These are phyloP conservation scores for Globisporangium viniferum DNA, from an alignment of 352 stramenopile genomes.

Conservation along the genomic window DNA sequence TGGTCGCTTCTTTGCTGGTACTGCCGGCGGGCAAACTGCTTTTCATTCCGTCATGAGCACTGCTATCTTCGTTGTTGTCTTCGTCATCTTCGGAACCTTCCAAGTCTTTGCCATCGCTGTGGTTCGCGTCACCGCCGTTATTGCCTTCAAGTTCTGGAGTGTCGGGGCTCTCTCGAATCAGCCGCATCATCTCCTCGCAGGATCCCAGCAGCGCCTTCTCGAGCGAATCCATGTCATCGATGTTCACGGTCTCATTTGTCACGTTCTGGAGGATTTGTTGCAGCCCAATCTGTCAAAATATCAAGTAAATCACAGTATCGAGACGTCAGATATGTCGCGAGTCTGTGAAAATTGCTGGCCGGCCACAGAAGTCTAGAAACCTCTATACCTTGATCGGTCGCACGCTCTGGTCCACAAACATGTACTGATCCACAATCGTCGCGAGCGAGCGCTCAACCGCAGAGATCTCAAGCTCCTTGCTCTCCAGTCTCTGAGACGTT, in stretches of 20 bases:
- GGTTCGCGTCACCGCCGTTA: background rate
- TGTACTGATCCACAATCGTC: constrained; percentile 79
- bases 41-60: constrained; percentile 7
- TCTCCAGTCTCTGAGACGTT: constrained; percentile 65
- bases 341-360: background rate
- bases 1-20: constrained; percentile 16
- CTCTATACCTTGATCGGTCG: constrained; percentile 66
- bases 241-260: constrained; percentile 63
- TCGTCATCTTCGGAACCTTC: constrained; percentile 12
- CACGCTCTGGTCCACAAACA: constrained; percentile 78
- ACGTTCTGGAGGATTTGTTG: constrained; percentile 81
- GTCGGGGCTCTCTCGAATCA: constrained; percentile 37
- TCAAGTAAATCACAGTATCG: background rate
- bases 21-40: background rate
- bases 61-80: constrained; percentile 4
- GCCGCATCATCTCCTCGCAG: constrained; percentile 74
- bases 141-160: background rate
- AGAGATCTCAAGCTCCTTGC: constrained; percentile 67
- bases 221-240: constrained; percentile 58
- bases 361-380: background rate
- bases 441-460: constrained; percentile 53
- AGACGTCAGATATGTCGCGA: background rate
- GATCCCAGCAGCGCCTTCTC: constrained; percentile 55
- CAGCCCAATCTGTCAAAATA: constrained; percentile 52
- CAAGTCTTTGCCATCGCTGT: background rate